Evolutionary conservation across 805 yeast species (phyloP), one percentile per base, ranked within the genome.

Genomic region (Zygosaccharomyces bisporus): DNA sequence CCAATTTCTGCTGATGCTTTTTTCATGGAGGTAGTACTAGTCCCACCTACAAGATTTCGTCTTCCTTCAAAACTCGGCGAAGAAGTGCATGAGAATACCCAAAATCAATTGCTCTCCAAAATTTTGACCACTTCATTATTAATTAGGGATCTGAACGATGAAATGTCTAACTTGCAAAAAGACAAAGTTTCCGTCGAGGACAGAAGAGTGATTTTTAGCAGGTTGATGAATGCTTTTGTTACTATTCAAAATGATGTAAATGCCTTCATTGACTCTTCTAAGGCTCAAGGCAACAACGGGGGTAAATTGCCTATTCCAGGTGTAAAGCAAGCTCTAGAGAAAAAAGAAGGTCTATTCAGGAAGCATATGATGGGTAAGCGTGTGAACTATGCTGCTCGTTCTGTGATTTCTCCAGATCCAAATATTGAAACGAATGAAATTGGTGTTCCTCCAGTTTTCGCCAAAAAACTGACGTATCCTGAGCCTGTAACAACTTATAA

Each of bases 331-430:
- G 95, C 96, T 8, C 74, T 93, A 61, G 99, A 93, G 69, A 91
- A 93, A 81, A 93, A 93, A 66, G 99, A 93, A 70, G 99, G 99
- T 64, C 74, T 91, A 53, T 93, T 93, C 75, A 81, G 99, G 74
- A 93, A 91, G 66, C 96, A 93, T 63, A 93, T 93, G 99, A 93
- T 93, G 99, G 99, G 99, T 65, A 93, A 93, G 75, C 89, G 99
- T 74, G 99, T 93, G 48, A 95, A 93, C 67, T 91, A 87, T 61
- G 96, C 98, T 43, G 99, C 99, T 41, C 88, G 99, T 71, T 91
- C 99, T 7, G 99, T 93, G 58, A 93, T 93, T 69, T 90, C 98
- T 5, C 98, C 98, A 4, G 99, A 93, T 71, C 99, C 99, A 45
- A 93, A 86, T 72, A 76, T 93, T 57, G 99, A 93, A 71, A 95